Conservation (phyloP, 2,329 filamentous ascomycete genomes). For the Arthrocladium fulminans region DNA sequence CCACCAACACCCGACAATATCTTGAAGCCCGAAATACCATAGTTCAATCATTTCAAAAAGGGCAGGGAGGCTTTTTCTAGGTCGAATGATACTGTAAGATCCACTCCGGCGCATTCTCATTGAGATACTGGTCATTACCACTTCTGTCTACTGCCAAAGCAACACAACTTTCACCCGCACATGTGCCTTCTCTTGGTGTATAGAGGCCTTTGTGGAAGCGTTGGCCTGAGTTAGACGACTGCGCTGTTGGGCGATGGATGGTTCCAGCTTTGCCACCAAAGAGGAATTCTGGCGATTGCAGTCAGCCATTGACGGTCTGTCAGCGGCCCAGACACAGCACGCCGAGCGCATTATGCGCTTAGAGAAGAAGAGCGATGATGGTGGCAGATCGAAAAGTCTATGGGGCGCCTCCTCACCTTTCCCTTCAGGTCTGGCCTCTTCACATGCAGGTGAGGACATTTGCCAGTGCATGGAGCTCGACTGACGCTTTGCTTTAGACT, state of each 20-base stretch:
- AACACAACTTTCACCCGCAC: not conserved
- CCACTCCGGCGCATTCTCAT: not conserved
- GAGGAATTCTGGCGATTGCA: conserved; percentile 58
- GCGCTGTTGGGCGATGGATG: conserved; percentile 44
- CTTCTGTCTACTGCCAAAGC: not conserved
- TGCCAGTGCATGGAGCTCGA: not conserved
- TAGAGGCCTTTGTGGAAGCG: not conserved
- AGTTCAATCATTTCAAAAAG: not conserved
- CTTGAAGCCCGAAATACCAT: not conserved
- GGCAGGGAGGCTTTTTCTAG: not conserved
- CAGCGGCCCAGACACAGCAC: conserved; percentile 53
- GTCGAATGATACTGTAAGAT: too few relatives aligned
- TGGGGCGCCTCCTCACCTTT: conserved; percentile 83
- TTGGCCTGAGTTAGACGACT: conserved; percentile 4
- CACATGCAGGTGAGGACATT: conserved; percentile 65
- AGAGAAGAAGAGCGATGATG: conserved; percentile 55
- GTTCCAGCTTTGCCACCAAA: conserved; percentile 53
- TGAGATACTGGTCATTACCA: not conserved
- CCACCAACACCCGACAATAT: not conserved
- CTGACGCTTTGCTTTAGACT: conserved; percentile 47
- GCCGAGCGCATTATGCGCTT: conserved; percentile 52
- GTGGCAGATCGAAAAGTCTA: conserved; percentile 65
- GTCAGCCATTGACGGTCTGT: conserved; percentile 53
- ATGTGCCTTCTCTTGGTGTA: conserved; percentile 7
- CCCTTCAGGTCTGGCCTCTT: conserved; percentile 71